phyloP scores from a whole-genome alignment of 1,139 yeast genomes.

The Blastobotrys capitulatus region DNA sequence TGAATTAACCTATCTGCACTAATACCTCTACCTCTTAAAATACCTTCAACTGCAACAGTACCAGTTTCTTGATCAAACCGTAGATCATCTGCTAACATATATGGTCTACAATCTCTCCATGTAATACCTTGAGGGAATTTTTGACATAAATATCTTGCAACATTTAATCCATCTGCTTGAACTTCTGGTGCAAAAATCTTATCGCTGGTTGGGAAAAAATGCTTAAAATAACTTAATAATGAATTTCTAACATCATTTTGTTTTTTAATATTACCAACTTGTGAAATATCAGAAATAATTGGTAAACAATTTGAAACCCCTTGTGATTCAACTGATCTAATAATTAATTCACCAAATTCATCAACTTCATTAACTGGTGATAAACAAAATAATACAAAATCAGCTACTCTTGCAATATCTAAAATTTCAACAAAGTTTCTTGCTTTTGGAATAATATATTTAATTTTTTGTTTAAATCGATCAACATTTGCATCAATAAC shows the following conservation, averaged over 20 bases:
- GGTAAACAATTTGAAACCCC: conserved; percentile 85
- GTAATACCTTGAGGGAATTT: conserved; percentile 76
- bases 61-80: conserved; percentile 41
- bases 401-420: conserved; percentile 87
- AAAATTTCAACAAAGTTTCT: conserved; percentile 60
- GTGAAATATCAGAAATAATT: conserved; percentile 65
- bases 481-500: conserved; percentile 38
- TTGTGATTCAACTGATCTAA: conserved; percentile 84
- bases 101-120: conserved; percentile 93
- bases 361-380: conserved; percentile 85
- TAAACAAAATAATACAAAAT: conserved; percentile 78
- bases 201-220: conserved; percentile 86
- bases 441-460: conserved; percentile 62
- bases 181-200: conserved; percentile 68
- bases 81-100: conserved; percentile 67
- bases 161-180: conserved; percentile 61
- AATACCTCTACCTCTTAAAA: conserved; percentile 82
- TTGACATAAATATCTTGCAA: conserved; percentile 74
- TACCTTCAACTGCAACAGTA: conserved; percentile 64
- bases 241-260: conserved; percentile 78
- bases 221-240: conserved; percentile 72
- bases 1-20: conserved; percentile 73
- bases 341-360: conserved; percentile 77
- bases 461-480: conserved; percentile 70
- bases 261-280: conserved; percentile 68